These are phyloP conservation scores for Berkeleyomyces basicola DNA, from an alignment of 2,329 filamentous ascomycete genomes.

Conservation along the genomic window DNA sequence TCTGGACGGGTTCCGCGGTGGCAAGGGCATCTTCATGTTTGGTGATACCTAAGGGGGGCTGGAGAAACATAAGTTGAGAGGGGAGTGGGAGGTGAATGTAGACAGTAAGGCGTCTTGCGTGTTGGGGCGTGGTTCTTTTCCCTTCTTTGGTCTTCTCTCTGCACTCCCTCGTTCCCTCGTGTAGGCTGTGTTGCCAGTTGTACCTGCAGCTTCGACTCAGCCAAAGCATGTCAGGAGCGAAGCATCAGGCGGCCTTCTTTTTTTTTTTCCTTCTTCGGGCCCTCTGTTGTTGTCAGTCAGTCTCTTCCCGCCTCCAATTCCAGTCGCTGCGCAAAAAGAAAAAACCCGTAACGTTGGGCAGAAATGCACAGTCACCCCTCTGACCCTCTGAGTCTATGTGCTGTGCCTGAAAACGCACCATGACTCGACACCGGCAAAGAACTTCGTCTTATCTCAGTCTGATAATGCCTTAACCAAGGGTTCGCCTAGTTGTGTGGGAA, in stretches of 20 bases:
- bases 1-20: constrained; percentile 64
- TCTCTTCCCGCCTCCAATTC: not conserved
- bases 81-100: not conserved
- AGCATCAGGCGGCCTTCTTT: not conserved
- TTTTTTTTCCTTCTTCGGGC: not conserved
- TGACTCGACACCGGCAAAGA: not conserved
- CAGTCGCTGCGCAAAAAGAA: not conserved
- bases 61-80: not conserved
- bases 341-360: not conserved
- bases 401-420: too few species aligned
- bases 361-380: not conserved
- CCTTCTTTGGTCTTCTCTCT: not conserved
- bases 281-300: not conserved
- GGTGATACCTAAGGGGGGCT: constrained; percentile 31
- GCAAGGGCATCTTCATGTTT: constrained; percentile 85
- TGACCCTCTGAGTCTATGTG: not conserved
- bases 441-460: not conserved
- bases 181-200: constrained; percentile 3
- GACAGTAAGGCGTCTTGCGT: not conserved
- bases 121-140: not conserved
- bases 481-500: not conserved
- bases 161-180: not conserved
- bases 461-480: not conserved
- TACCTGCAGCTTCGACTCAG: constrained; percentile 1
- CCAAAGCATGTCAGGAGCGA: too few species aligned